These are phyloP conservation scores for Schizosaccharomyces versatilis DNA, from an alignment of 1,139 yeast genomes.

Conservation along the genomic window DNA sequence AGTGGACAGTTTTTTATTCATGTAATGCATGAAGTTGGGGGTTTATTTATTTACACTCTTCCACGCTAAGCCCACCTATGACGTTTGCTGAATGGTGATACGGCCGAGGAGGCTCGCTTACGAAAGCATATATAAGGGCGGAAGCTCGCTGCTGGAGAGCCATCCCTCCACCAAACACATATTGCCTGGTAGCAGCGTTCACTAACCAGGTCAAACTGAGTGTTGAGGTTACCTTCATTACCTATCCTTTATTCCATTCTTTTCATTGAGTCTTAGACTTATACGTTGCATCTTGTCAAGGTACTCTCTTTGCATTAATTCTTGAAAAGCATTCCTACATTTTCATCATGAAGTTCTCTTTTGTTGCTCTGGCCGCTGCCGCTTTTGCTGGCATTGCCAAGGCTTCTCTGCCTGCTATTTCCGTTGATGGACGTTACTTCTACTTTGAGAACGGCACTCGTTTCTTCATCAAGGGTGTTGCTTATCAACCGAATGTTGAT, in stretches of 20 bases:
- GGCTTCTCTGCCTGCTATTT: constrained; percentile 3
- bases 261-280: background rate
- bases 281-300: background rate
- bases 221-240: background rate
- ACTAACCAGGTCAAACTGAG: too few relatives aligned
- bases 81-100: too few relatives aligned
- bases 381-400: background rate
- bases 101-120: too few relatives aligned
- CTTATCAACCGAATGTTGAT: constrained; percentile 56
- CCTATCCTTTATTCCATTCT: background rate
- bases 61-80: too few relatives aligned
- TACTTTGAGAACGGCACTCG: constrained; percentile 10
- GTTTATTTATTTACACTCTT: too few relatives aligned
- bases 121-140: too few relatives aligned
- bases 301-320: background rate
- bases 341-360: background rate
- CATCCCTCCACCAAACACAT: too few relatives aligned
- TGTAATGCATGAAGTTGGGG: too few relatives aligned
- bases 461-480: constrained; percentile 32
- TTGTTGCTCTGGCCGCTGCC: background rate
- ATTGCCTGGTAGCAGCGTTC: too few relatives aligned
- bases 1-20: too few relatives aligned
- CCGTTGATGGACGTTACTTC: constrained; percentile 9
- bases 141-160: too few relatives aligned
- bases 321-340: background rate